Evolutionary conservation across 2,329 filamentous ascomycete species (phyloP), one percentile per base, ranked within the genome.

Genomic region (Cryoendolithus antarcticus): DNA sequence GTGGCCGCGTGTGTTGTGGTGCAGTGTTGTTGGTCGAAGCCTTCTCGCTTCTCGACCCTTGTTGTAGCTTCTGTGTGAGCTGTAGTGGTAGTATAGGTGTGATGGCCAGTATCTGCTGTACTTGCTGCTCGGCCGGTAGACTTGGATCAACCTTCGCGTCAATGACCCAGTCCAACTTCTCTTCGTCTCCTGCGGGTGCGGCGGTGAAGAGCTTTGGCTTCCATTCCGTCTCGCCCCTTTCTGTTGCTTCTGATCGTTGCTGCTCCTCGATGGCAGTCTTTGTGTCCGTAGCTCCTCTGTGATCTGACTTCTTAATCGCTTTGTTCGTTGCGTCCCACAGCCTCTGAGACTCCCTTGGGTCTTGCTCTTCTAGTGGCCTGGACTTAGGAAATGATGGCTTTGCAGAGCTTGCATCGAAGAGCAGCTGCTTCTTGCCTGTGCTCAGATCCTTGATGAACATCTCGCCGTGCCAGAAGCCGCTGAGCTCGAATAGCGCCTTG

Each of bases 181-280:
- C 86, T 59, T 93, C 83, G 30, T 60, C 57, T 12, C 58, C 58
- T 3, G 71, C 57, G 33, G 74, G 72, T 7, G 93, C 81, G 35
- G 66, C 65, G 44, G 86, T 75, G 69, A 98, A 98, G 8, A 96
- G 71, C 46, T 79, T 77, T 1, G 91, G 89, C 28, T 78, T 75
- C 91, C 91, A 98, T 9, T 81, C 81, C 8, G 88, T 78, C 35
- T 86, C 80, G 27, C 74, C 74, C 52, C 91, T 74, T 54, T 76
- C 76, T 11, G 86, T 81, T 2, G 91, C 86, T 56, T 95, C 89
- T 46, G 88, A 80, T 54, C 91, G 75, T 61, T 98, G 91, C 55
- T 75, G 78, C 53, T 96, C 89, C 59, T 98, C 91, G 43, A 98
- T 85, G 58, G 82, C 83, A n/a, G 84, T 88, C 67, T 98, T 98